Evolutionary conservation across 192 early-diverging fungal genomes (phyloP).

Genomic region (Dispira parvispora): DNA sequence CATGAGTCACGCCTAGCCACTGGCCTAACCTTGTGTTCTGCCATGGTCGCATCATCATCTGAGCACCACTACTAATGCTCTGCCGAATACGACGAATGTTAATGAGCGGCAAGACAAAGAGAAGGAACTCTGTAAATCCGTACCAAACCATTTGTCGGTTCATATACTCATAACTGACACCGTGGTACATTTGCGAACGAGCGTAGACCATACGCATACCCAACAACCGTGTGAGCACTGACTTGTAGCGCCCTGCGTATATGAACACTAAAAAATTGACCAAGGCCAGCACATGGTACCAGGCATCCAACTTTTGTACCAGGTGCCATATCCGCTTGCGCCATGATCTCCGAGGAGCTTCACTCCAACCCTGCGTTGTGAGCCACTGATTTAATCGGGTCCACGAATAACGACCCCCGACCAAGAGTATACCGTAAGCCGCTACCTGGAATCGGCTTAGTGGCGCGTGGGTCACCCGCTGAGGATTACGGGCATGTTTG

Average conservation of each 20-base stretch:
- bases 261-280: conserved; percentile 77
- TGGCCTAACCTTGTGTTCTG: too few relatives aligned
- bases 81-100: conserved; percentile 39
- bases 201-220: conserved; percentile 71
- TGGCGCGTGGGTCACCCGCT: conserved; percentile 14
- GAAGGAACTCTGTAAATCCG: conserved; percentile 79
- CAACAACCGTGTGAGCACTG: conserved; percentile 58
- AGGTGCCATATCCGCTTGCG: conserved; percentile 35
- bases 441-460: conserved; percentile 26
- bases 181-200: conserved; percentile 49
- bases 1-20: too few relatives aligned
- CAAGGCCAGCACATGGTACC: conserved; percentile 39
- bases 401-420: conserved; percentile 63
- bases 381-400: conserved; percentile 35
- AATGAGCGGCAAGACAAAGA: conserved; percentile 69
- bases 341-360: conserved; percentile 32
- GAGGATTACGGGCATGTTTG: conserved; percentile 26
- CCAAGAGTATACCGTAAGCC: conserved; percentile 36
- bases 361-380: conserved; percentile 56
- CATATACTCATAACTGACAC: conserved; percentile 82
- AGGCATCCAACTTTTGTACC: conserved; percentile 40
- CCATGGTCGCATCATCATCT: too few relatives aligned
- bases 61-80: conserved; percentile 13
- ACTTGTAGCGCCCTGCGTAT: conserved; percentile 63
- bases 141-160: conserved; percentile 91